Base-by-base conservation (phyloP, 2,329 filamentous ascomycete genomes). In the Beauveria sp. region DNA sequence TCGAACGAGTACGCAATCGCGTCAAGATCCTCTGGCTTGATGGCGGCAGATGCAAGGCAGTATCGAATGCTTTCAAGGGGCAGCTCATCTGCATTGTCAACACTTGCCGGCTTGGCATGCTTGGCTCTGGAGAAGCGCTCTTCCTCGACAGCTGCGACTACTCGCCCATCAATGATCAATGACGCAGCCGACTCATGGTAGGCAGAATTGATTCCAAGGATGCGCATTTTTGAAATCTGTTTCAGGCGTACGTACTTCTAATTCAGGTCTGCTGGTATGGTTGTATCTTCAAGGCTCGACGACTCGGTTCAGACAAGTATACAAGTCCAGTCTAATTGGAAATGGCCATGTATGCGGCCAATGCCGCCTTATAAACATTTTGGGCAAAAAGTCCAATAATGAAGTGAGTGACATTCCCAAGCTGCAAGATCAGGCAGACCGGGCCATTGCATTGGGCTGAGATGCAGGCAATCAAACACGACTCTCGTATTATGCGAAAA, bases 1-100 rank as follows among this genome's bases (percentile, higher is more conserved):
- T 58, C 55, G 26, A 58, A 58, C 10, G 55, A 58, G 26, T 49
- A 58, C 6, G 55, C 55, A 20, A 58, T 58, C 43, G 43, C 55
- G 43, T 58, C 55, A 24, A 58, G 26, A 49, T 58, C 55, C 18
- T 49, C 28, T 28, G 45, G 26, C 45, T 58, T 58, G 22, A 58
- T 24, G 55, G 1, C 20, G 14, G 45, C 55, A 20, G 10, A 12
- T n/a, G 26, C 55, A 10, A 58, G 55, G 43, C 55, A 58, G 12
- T 49, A 58, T 12, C 45, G 55, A 26, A 58, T 58, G 14, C 55
- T 58, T 14, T 58, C 43, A 18, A 58, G 55, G 18, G 55, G 55
- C 45, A 58, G 28, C 45, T 58, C 55, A 18, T 58, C 45, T 8
- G 55, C 55, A 40, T 58, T 58, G 14, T 49, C 55, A 12, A 58